Evolutionary conservation across 768 basidiomycete genomes (phyloP).

Genomic region (Mycena kentingensis): DNA sequence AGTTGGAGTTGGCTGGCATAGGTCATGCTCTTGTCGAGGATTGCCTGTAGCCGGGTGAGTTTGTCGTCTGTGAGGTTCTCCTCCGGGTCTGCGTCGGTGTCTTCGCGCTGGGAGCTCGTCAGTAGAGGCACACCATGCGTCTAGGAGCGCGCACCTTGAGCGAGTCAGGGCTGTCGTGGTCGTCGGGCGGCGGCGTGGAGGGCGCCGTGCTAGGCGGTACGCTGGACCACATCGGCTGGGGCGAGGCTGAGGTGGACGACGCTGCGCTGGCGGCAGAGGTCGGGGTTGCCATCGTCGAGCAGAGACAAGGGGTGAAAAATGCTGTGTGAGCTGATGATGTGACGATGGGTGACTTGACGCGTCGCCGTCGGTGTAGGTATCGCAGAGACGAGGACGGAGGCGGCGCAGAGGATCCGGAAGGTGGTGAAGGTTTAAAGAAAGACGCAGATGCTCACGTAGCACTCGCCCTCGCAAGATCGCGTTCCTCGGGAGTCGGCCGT

Average conservation of each 20-base stretch:
- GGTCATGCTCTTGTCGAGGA: constrained; percentile 9
- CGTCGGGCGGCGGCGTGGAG: background rate
- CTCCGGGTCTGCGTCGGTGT: constrained; percentile 27
- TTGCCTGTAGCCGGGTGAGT: constrained; percentile 7
- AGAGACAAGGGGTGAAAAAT: background rate
- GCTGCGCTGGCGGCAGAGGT: no score
- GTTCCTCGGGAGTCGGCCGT: no score
- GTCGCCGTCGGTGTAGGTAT: no score
- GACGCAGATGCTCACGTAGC: no score
- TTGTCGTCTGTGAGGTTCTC: background rate
- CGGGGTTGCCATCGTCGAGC: background rate
- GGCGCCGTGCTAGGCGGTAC: constrained; percentile 5
- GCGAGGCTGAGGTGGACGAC: background rate
- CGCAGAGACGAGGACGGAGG: no score
- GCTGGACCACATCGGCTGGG: background rate
- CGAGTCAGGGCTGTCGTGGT: background rate
- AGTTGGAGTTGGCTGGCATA: constrained; percentile 10
- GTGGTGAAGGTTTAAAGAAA: no score
- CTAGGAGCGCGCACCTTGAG: constrained; percentile 12
- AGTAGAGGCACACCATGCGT: background rate
- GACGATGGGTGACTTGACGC: no score
- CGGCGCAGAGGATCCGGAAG: no score
- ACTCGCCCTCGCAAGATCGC: no score
- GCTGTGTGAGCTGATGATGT: no score
- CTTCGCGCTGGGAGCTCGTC: background rate